Base-by-base conservation (phyloP, 352 stramenopile species). In the Pythium dissotocum region DNA sequence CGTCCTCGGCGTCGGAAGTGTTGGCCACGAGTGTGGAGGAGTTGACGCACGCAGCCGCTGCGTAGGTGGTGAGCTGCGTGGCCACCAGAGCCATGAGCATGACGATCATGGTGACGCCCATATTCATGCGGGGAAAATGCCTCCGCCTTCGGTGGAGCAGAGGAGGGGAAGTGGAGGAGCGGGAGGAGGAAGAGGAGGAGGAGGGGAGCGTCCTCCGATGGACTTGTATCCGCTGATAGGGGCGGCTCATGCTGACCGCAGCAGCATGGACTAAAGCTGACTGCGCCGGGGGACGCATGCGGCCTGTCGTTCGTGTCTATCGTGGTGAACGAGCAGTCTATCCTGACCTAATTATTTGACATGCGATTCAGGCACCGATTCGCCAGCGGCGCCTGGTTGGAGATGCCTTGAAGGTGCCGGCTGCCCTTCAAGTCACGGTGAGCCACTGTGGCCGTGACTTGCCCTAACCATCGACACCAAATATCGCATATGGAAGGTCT, bases 11-110 rank as follows among this genome's bases (percentile, higher is more conserved):
- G 33, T 75, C 68, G 2, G 60, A 68, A 26, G 62, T 61, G 64
- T 75, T 78, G 32, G 69, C 51, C 12, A 88, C 73, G 21, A 91
- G 69, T 6, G 75, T 82, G 56, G 68, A 87, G 44, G 79, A 71
- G 36, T 80, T 73, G 12, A 32, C 55, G 58, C 80, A 89, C 9
- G 21, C 63, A n/a, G 63, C 42, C 5, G 14, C 28, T 3, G 36
- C 21, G 9, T 35, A 13, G 14, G 44, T 6, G 5, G 38, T 44
- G 35, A 38, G 35, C 35, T 14, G 9, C 26, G 26, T 12, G 13
- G 10, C 10, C 51, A 58, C 5, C 6, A 38, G 26, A 2, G 4
- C 26, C 44, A 28, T 28, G 18, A 52, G 18, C 44, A 18, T 12
- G 5, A 28, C 18, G 14, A 28, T 24, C 44, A 28, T 52, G 6